Percentiles rank a stretch among this genome's conserved stretches.
Conservation (phyloP, 164 flowering plant genomes). For the Buxus sempervirens region DNA sequence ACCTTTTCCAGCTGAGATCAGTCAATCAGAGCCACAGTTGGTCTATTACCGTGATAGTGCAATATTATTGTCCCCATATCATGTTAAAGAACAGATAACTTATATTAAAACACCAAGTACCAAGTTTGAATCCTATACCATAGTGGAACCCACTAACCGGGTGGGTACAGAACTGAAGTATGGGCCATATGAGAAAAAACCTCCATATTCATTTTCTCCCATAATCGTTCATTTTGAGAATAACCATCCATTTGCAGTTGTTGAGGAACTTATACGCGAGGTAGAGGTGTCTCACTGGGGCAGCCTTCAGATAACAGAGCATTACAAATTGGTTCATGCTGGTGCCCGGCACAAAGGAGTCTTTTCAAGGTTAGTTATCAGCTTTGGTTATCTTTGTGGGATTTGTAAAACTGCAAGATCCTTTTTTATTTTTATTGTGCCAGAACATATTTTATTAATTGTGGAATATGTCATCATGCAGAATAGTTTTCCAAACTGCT, state of each 20-base stretch:
- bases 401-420: neutral
- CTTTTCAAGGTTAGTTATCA: conserved; percentile 71
- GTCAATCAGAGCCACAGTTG: conserved; percentile 87
- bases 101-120: conserved; percentile 67
- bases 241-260: conserved; percentile 89
- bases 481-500: neutral
- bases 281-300: conserved; percentile 99
- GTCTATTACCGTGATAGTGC: conserved; percentile 91
- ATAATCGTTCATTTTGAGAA: conserved; percentile 85
- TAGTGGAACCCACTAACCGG: conserved; percentile 63
- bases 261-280: conserved; percentile 95
- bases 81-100: conserved; percentile 71
- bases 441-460: neutral
- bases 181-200: conserved; percentile 63
- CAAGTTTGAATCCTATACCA: conserved; percentile 80
- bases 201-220: conserved; percentile 76
- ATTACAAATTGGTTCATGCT: conserved; percentile 71
- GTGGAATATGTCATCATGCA: neutral
- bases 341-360: conserved; percentile 92
- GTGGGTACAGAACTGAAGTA: conserved; percentile 66
- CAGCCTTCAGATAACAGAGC: conserved; percentile 81
- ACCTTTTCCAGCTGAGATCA: conserved; percentile 93
- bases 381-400: neutral
- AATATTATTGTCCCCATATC: conserved; percentile 77
- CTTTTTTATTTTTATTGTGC: neutral